phyloP scores from a whole-genome alignment of 306 rosid species.

The Vigna angularis region DNA sequence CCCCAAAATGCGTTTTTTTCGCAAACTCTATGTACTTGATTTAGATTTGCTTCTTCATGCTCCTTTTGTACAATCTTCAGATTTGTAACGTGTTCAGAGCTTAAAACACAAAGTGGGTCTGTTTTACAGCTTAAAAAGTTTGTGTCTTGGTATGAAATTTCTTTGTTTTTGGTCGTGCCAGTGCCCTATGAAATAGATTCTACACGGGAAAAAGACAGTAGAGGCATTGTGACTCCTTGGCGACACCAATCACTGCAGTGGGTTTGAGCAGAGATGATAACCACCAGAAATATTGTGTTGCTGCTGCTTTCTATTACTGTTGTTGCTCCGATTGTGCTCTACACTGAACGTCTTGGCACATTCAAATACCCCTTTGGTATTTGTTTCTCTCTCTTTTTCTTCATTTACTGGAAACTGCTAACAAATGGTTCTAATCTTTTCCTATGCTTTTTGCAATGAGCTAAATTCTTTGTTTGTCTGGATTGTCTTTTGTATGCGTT shows the following conservation, averaged over 20 bases:
- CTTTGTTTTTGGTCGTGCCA: not conserved
- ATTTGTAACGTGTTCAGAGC: constrained; percentile 9
- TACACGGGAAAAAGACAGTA: constrained; percentile 1
- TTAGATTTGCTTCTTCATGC: constrained; percentile 33
- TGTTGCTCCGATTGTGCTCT: constrained; percentile 80
- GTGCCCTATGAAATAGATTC: constrained; percentile 31
- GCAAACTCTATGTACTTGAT: constrained; percentile 15
- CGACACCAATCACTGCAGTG: not conserved
- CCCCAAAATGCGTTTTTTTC: constrained; percentile 1
- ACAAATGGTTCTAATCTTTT: not conserved
- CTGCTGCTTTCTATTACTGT: constrained; percentile 71
- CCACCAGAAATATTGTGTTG: constrained; percentile 65
- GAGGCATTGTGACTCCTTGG: constrained; percentile 21
- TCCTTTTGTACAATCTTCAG: not conserved
- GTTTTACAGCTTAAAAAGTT: not conserved
- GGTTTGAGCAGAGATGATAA: constrained; percentile 49
- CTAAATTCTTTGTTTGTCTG: not conserved
- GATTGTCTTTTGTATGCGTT: not conserved
- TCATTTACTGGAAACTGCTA: not conserved
- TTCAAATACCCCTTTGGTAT: constrained; percentile 60
- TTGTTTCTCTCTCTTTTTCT: constrained; percentile 17
- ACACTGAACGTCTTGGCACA: constrained; percentile 73
- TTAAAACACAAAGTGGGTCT: not conserved
- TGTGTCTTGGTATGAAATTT: constrained; percentile 14
- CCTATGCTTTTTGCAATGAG: not conserved